Base-by-base conservation (phyloP, 495 filamentous ascomycete genomes). In the Lepraria neglecta region DNA sequence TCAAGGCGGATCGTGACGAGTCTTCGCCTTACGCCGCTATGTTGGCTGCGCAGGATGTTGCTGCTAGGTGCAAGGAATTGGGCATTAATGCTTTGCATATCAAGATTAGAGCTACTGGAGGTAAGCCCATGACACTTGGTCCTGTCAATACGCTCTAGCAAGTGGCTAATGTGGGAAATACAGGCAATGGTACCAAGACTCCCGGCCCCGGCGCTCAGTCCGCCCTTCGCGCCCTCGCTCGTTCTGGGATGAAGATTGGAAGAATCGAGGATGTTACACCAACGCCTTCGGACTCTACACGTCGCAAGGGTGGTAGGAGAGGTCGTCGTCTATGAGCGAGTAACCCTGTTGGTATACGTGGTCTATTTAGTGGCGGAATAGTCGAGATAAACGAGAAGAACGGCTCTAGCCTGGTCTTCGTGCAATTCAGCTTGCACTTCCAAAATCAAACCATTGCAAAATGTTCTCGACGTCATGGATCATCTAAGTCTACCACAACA, bases 1-100 rank as follows among this genome's bases (percentile, higher is more conserved):
- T 99, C 83, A 99, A 99, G 87, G 94, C 94, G 77, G 94, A 99
- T 77, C 91, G 94, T 81, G 94, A 99, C 80, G 94, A 99, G 84
- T 97, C 92, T 64, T 97, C 92, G 54, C 94, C 94, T 65, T 99
- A 99, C 84, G 94, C 94, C 71, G 94, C 94, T 77, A 99, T 99
- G 94, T 89, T 99, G 87, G 94, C 94, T 76, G 94, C 92, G 67
- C 92, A 96, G 74, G 79, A 82, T 67, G 94, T 96, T 74, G 94
- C 94, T 69, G 81, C 82, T 72, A 88, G 92, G 75, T 99, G 94
- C 88, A 97, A 99, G 88, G 94, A 99, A 79, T 80, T 99, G 70
- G 95, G 95, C 73, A 96, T 99, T 80, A 97, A 88, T 75, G 91
- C 92, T 69, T 85, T 99, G 48, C 94, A 99, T 84, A 95, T 99